Evolutionary conservation across 1,284 basidiomycete genomes (phyloP).

Genomic region (Stygiomarasmius scandens): DNA sequence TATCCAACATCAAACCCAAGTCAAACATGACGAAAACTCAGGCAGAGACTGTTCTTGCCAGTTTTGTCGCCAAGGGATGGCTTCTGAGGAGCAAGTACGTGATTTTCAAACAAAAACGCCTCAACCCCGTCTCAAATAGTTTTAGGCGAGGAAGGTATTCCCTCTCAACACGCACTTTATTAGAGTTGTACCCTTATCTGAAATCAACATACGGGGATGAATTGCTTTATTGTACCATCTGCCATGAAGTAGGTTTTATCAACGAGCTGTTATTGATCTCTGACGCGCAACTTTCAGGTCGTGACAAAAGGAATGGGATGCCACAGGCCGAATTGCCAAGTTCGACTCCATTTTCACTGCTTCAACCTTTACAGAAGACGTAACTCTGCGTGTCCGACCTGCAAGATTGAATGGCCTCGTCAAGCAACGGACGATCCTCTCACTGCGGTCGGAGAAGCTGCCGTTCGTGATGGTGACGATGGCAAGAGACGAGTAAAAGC

Average conservation of each 20-base stretch:
- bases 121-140: neutral
- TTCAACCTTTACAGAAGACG: conserved; percentile 49
- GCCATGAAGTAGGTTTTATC: conserved; percentile 58
- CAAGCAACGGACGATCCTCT: conserved; percentile 46
- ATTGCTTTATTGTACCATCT: conserved; percentile 73
- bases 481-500: conserved; percentile 48
- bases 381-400: conserved; percentile 57
- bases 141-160: conserved; percentile 73
- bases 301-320: conserved; percentile 72
- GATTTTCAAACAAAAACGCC: neutral
- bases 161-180: conserved; percentile 71
- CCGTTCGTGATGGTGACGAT: conserved; percentile 61
- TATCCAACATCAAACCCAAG: conserved; percentile 59
- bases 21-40: conserved; percentile 74
- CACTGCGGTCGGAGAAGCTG: conserved; percentile 63
- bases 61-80: conserved; percentile 85
- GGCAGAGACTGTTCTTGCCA: conserved; percentile 71
- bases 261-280: neutral
- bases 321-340: conserved; percentile 62
- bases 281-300: conserved; percentile 42
- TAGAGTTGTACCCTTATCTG: conserved; percentile 78
- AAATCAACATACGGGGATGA: conserved; percentile 74
- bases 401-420: conserved; percentile 59
- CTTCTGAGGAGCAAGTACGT: conserved; percentile 75
- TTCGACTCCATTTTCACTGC: conserved; percentile 70